Conservation (phyloP, 768 basidiomycete species). For the Mycena maculata region DNA sequence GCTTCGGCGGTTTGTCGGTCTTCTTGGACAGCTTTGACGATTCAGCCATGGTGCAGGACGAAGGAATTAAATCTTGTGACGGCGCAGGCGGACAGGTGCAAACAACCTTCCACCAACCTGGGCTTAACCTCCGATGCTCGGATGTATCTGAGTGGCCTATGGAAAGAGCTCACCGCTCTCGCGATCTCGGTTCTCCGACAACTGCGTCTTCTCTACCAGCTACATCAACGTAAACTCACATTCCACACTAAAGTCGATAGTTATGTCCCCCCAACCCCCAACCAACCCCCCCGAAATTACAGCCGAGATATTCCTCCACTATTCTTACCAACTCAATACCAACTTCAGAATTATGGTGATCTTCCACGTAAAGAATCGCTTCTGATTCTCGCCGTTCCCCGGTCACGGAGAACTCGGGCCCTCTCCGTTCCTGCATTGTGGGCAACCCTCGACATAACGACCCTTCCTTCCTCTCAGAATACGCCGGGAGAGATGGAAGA, state of each 20-base stretch:
- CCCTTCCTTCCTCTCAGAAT: neutral
- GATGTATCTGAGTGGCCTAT: neutral
- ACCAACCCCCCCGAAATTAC: conserved; percentile 15
- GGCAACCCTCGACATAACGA: neutral
- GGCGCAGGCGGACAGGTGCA: too few relatives aligned
- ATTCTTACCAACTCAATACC: neutral
- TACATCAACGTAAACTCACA: neutral
- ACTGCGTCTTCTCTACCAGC: neutral
- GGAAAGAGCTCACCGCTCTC: conserved; percentile 1
- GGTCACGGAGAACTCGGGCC: neutral
- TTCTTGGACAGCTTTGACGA: conserved; percentile 33
- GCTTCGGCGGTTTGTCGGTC: conserved; percentile 40
- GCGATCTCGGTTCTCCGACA: neutral
- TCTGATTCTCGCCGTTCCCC: neutral
- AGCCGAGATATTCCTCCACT: conserved; percentile 17
- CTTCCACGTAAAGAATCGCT: neutral
- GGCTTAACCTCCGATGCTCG: too few relatives aligned
- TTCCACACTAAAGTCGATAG: neutral
- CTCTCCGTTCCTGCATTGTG: conserved; percentile 6
- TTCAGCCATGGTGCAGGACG: too few relatives aligned
- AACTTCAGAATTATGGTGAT: neutral
- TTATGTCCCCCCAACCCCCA: conserved; percentile 1
- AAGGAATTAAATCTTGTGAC: too few relatives aligned
- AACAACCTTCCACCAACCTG: too few relatives aligned
- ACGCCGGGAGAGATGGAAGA: conserved; percentile 2